phyloP scores from a whole-genome alignment of 805 yeast genomes.

The Candida arabinofermentans region DNA sequence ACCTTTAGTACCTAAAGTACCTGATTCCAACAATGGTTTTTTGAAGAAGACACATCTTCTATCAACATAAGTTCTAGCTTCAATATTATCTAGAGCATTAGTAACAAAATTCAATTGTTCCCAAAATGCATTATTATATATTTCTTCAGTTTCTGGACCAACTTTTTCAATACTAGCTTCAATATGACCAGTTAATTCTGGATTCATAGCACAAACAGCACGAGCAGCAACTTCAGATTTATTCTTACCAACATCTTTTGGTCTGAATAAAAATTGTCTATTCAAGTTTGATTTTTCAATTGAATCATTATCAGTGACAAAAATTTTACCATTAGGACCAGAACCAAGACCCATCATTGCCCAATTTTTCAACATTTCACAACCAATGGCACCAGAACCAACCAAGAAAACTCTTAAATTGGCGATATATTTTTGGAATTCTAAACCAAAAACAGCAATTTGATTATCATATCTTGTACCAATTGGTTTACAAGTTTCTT shows the following conservation, averaged over 20 bases:
- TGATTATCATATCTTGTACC: slow-evolving; percentile 90
- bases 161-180: slow-evolving; percentile 80
- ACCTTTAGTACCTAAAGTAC: slow-evolving; percentile 97
- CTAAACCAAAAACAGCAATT: slow-evolving; percentile 87
- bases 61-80: slow-evolving; percentile 96
- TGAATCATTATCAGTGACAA: slow-evolving; percentile 88
- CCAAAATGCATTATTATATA: slow-evolving; percentile 88
- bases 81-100: slow-evolving; percentile 95
- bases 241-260: slow-evolving; percentile 87
- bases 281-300: slow-evolving; percentile 95
- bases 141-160: slow-evolving; percentile 86
- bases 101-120: slow-evolving; percentile 79
- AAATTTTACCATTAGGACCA: slow-evolving; percentile 82
- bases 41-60: slow-evolving; percentile 91
- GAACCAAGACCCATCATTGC: slow-evolving; percentile 94
- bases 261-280: slow-evolving; percentile 93
- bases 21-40: slow-evolving; percentile 90
- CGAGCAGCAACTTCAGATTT: slow-evolving; percentile 87
- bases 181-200: slow-evolving; percentile 74
- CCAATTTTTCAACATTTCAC: slow-evolving; percentile 98
- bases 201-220: slow-evolving; percentile 84
- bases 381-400: slow-evolving; percentile 98
- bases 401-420: slow-evolving; percentile 85
- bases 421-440: slow-evolving; percentile 67
- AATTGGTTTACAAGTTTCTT: slow-evolving; percentile 67